Evolutionary conservation across 1,139 yeast species (phyloP).

Genomic region (Taphrina betulina): DNA sequence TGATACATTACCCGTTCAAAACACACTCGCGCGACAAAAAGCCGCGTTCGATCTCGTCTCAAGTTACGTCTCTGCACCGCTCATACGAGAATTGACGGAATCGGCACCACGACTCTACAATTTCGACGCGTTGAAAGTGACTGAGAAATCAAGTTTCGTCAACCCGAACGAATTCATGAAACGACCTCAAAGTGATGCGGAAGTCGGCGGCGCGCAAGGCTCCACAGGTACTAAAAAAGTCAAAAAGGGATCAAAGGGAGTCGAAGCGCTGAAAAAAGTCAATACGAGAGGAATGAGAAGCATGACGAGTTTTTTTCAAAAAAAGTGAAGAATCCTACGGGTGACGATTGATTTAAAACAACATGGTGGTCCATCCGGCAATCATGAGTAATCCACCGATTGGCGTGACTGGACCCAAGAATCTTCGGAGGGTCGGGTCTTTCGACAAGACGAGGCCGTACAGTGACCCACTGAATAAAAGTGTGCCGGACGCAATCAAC

Average conservation of each 20-base stretch:
- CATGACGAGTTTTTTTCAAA: conserved; percentile 26
- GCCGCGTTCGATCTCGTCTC: conserved; percentile 16
- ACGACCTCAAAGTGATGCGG: background rate
- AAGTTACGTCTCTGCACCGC: conserved; percentile 11
- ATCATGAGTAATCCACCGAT: conserved; percentile 23
- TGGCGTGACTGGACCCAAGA: conserved; percentile 34
- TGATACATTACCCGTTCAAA: background rate
- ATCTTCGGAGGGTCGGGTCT: conserved; percentile 1
- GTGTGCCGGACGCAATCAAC: conserved; percentile 30
- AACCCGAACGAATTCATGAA: conserved; percentile 25
- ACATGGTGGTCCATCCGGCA: conserved; percentile 9
- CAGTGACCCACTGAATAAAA: conserved; percentile 32
- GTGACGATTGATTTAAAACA: background rate
- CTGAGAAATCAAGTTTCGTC: conserved; percentile 13
- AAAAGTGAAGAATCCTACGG: background rate
- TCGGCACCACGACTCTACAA: no score
- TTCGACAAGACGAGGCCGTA: conserved; percentile 33
- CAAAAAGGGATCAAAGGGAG: conserved; percentile 29
- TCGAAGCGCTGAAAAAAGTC: conserved; percentile 26
- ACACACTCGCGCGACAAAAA: background rate
- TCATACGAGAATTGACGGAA: background rate
- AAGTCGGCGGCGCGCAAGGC: background rate
- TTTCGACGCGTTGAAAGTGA: background rate
- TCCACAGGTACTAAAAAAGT: conserved; percentile 1
- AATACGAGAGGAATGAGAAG: conserved; percentile 29